phyloP scores from a whole-genome alignment of 306 rosid species.

The Hippophae gyantsensis region DNA sequence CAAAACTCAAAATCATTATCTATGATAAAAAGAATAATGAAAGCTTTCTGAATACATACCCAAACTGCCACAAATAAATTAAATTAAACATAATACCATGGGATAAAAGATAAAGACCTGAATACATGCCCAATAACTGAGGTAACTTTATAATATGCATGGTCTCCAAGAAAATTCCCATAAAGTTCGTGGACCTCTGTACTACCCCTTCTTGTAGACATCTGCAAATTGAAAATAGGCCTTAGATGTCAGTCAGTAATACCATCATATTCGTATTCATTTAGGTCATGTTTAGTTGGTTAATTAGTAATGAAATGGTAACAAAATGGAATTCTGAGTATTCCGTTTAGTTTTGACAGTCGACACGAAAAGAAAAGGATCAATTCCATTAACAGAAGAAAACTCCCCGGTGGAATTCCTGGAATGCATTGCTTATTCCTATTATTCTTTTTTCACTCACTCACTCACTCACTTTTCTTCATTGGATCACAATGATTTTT shows the following conservation, averaged over 20 bases:
- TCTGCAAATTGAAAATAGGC: slow-evolving; percentile 35
- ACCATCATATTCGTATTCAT: background rate
- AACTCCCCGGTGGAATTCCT: too few species aligned
- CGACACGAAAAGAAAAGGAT: too few species aligned
- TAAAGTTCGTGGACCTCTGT: slow-evolving; percentile 83
- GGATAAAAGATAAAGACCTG: slow-evolving; percentile 50
- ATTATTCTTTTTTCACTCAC: too few species aligned
- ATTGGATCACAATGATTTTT: too few species aligned
- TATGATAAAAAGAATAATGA: background rate
- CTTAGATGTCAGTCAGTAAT: slow-evolving; percentile 8
- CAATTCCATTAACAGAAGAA: too few species aligned
- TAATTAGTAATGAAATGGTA: too few species aligned
- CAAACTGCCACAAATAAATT: slow-evolving; percentile 2
- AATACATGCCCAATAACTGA: slow-evolving; percentile 94
- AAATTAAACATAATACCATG: background rate
- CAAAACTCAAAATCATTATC: too few species aligned
- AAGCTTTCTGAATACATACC: background rate
- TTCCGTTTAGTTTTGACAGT: too few species aligned
- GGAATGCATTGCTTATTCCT: too few species aligned
- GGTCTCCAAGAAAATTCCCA: slow-evolving; percentile 52
- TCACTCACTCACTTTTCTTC: too few species aligned
- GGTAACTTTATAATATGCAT: slow-evolving; percentile 62
- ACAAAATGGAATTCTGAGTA: too few species aligned
- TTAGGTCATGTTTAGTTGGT: too few species aligned
- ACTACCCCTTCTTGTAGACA: slow-evolving; percentile 79